These are phyloP conservation scores for Teratosphaeria zuluensis DNA, from an alignment of 2,329 filamentous ascomycete genomes.

Conservation along the genomic window DNA sequence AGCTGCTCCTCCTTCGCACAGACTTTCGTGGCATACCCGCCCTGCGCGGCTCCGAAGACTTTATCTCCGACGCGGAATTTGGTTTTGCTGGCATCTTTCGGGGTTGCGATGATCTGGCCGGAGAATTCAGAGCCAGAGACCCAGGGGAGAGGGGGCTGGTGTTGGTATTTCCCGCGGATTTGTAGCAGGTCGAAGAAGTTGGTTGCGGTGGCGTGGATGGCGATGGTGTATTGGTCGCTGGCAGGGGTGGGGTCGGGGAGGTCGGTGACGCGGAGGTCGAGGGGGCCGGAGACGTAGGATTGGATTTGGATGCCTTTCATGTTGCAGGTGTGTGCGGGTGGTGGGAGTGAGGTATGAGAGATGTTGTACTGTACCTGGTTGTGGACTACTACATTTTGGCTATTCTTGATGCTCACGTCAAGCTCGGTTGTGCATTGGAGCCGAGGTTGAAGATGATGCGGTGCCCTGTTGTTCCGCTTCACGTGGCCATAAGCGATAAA, in stretches of 20 bases:
- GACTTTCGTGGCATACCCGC: conserved; percentile 73
- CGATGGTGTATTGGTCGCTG: conserved; percentile 71
- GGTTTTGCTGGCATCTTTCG: conserved; percentile 30
- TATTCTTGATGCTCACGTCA: no score
- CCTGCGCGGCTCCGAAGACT: conserved; percentile 81
- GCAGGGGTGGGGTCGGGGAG: conserved; percentile 66
- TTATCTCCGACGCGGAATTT: conserved; percentile 68
- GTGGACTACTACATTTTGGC: no score
- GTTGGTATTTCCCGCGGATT: conserved; percentile 90
- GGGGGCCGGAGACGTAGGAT: conserved; percentile 51
- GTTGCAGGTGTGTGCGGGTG: conserved; percentile 17
- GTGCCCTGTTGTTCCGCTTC: no score
- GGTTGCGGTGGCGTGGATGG: conserved; percentile 75
- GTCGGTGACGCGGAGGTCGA: conserved; percentile 64
- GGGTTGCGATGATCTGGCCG: conserved; percentile 62
- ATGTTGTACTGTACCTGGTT: no score
- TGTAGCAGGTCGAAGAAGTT: conserved; percentile 98
- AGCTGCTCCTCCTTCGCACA: conserved; percentile 57
- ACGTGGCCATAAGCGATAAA: neutral
- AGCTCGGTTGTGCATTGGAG: neutral
- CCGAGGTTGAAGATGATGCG: neutral
- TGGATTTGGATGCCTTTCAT: conserved; percentile 55
- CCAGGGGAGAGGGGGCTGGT: conserved; percentile 84
- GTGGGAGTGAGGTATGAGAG: neutral
- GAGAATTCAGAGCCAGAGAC: conserved; percentile 79